Percentiles rank a stretch among this genome's conserved stretches.
Evolutionary conservation across 257 asterid species (phyloP).

Genomic region (Petunia secreta): DNA sequence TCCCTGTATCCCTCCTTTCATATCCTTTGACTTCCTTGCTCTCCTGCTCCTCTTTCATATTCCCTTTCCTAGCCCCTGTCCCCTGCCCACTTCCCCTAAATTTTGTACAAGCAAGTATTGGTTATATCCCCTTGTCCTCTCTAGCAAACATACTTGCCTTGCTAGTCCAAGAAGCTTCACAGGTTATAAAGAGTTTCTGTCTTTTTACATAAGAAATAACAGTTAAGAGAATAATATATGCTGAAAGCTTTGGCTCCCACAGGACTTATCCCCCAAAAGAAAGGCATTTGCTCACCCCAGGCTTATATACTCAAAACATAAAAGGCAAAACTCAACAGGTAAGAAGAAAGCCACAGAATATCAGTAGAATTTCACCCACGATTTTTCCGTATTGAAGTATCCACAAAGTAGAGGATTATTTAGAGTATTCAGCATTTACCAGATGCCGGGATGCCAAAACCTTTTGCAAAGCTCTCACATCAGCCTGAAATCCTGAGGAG

Average conservation of each 20-base stretch:
- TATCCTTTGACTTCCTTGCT: neutral
- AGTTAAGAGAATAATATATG: neutral
- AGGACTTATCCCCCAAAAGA: neutral
- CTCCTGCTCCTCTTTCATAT: neutral
- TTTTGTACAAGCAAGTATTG: neutral
- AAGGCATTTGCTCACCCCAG: neutral
- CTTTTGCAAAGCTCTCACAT: constrained; percentile 92
- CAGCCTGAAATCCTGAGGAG: constrained; percentile 97
- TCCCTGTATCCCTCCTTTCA: neutral
- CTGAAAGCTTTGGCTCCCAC: neutral
- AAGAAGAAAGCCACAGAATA: neutral
- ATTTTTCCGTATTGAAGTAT: neutral
- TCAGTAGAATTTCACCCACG: neutral
- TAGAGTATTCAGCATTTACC: constrained; percentile 33
- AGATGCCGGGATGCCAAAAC: constrained; percentile 45
- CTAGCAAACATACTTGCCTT: neutral
- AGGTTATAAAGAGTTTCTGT: neutral
- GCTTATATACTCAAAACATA: neutral
- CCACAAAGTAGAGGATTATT: neutral
- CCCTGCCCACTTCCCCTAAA: neutral
- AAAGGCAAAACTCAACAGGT: neutral
- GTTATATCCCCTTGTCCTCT: neutral
- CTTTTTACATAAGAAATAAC: neutral
- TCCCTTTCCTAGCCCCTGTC: neutral
- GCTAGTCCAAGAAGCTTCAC: neutral